phyloP scores from a whole-genome alignment of 2,329 filamentous ascomycete species.

The Fusarium sp. region DNA sequence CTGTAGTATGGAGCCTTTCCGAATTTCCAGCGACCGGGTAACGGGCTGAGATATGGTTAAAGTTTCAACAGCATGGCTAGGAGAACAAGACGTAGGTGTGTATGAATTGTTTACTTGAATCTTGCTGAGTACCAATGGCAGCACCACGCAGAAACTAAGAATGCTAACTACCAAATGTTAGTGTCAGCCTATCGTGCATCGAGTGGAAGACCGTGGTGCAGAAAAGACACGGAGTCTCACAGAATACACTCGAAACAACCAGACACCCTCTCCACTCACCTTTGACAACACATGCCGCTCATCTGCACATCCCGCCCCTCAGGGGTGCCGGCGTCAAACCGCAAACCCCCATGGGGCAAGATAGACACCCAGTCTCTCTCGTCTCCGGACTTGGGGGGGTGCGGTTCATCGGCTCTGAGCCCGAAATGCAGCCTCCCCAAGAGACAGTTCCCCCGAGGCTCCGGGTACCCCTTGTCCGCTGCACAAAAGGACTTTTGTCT shows the following conservation, averaged over 20 bases:
- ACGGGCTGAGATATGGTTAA: not conserved
- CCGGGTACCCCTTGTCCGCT: not conserved
- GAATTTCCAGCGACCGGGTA: not conserved
- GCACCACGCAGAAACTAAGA: not conserved
- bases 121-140: not conserved
- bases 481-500: not conserved
- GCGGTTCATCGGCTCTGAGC: not conserved
- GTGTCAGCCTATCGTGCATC: not conserved
- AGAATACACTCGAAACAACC: not conserved
- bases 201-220: not conserved
- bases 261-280: not conserved
- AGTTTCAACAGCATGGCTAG: not conserved
- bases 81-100: not conserved
- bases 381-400: not conserved
- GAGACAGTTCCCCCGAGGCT: not conserved
- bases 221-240: not conserved
- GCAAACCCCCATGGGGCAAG: not conserved
- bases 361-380: not conserved
- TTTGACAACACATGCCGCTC: not conserved
- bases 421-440: not conserved
- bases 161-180: not conserved
- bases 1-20: not conserved
- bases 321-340: not conserved
- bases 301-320: not conserved
- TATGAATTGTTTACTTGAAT: not conserved